Evolutionary conservation across 768 basidiomycete genomes (phyloP), one percentile per base, ranked within the genome.

Genomic region (Termitomyces sp.): DNA sequence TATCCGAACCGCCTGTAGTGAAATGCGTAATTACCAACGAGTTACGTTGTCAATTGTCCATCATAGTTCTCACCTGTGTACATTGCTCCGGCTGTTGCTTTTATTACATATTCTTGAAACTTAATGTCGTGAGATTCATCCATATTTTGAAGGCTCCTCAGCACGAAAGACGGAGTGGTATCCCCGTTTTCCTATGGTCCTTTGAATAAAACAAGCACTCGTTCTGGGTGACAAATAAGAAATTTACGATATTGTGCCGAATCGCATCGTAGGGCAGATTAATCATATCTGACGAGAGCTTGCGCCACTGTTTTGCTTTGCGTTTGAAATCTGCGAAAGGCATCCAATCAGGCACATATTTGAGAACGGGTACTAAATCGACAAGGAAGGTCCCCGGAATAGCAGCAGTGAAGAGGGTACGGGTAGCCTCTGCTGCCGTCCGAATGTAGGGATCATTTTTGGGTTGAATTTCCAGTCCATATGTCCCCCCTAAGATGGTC

Each of bases 241-340:
- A 47, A 47, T 23, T 49, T 23, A 70, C 69, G 40, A 70, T 62
- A 12, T 64, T 60, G 14, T 51, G 46, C 46, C 62, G 59, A 0
- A 55, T 61, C 4, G 58, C 64, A 8, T 64, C 61, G 49, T 64
- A 74, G 0, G 72, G 74, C 14, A 57, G 10, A 2, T 70, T 57
- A 4, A 66, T 47, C 65, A 75, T 64, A 10, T 56, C 52, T 7
- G 20, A 13, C 4, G 65, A 63, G 2, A 57, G 35, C 7, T 64
- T 55, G 28, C 53, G 57, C 69, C 71, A 71, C 8, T 67, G 57
- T 12, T 60, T 64, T 1, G 77, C 77, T 33, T 67, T 64, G 0
- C 60, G 63, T 59, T 75, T 70, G 66, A 78, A 78, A n/a, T 65
- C 70, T 0, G 70, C 70, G 1, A 73, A 71, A 35, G 77, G 75